A percentile compares a stretch with the other conserved stretches of the same genome.
Evolutionary conservation across 2,329 filamentous ascomycete genomes (phyloP).

Genomic region (Fusarium sp.): DNA sequence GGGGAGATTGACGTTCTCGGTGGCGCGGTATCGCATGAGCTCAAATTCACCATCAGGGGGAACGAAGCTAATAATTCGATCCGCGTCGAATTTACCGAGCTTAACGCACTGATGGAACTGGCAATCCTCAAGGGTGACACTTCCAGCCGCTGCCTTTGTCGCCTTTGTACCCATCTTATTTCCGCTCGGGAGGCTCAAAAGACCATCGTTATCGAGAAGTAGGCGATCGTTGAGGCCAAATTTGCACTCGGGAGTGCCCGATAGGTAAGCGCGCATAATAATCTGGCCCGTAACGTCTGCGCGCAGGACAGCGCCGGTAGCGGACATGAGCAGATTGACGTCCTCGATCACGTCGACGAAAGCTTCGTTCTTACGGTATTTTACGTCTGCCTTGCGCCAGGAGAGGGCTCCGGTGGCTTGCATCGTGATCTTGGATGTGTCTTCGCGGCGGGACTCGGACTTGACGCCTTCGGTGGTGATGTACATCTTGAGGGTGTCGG

Average conservation of each 20-base stretch:
- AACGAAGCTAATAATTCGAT: conserved; percentile 96
- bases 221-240: conserved; percentile 97
- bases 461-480: conserved; percentile 99
- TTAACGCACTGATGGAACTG: conserved; percentile 99
- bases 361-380: conserved; percentile 99
- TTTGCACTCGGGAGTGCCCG: conserved; percentile 97
- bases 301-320: conserved; percentile 91
- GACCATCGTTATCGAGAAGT: conserved; percentile 81
- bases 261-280: conserved; percentile 97
- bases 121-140: conserved; percentile 95
- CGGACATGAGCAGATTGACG: conserved; percentile 99
- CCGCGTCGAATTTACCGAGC: conserved; percentile 94
- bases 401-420: conserved; percentile 97
- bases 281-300: conserved; percentile 98
- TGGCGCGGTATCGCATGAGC: conserved; percentile 97
- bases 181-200: conserved; percentile 75
- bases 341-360: conserved; percentile 99
- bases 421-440: conserved; percentile 99
- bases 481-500: conserved; percentile 99
- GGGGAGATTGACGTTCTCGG: conserved; percentile 97
- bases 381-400: conserved; percentile 97
- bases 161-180: conserved; percentile 86
- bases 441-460: conserved; percentile 84
- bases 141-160: conserved; percentile 93
- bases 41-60: conserved; percentile 98